These are phyloP conservation scores for Calonectria hongkongensis DNA, from an alignment of 2,329 filamentous ascomycete species.

Conservation along the genomic window DNA sequence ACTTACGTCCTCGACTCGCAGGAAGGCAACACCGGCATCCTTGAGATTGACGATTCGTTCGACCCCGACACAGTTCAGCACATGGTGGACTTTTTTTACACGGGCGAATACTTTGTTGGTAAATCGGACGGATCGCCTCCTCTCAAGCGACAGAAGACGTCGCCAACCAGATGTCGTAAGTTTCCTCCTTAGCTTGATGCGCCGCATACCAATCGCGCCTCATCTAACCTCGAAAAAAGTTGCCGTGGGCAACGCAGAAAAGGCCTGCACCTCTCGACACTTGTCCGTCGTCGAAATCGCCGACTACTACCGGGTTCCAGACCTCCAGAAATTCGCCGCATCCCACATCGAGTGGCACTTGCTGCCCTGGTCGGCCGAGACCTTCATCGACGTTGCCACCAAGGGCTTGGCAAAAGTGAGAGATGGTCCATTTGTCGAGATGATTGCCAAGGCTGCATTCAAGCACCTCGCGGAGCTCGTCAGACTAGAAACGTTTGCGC, in stretches of 20 bases:
- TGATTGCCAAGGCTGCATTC: not conserved
- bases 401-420: not conserved
- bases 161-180: not conserved
- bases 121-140: too few species aligned
- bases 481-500: not conserved
- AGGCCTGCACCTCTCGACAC: not conserved
- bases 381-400: not conserved
- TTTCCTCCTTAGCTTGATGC: too few species aligned
- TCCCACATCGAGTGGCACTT: not conserved
- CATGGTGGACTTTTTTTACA: constrained; percentile 23
- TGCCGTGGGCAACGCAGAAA: not conserved
- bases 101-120: not conserved
- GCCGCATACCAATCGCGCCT: not conserved
- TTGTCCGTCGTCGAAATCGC: not conserved
- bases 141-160: not conserved
- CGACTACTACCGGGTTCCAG: constrained; percentile 3
- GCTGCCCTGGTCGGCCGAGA: not conserved
- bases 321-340: not conserved
- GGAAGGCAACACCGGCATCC: not conserved
- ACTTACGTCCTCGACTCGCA: not conserved
- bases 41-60: constrained; percentile 6
- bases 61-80: not conserved
- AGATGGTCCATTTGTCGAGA: not conserved
- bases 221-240: not conserved
- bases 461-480: not conserved